These are phyloP conservation scores for Betula pendula DNA, from an alignment of 306 rosid species.

Conservation along the genomic window DNA sequence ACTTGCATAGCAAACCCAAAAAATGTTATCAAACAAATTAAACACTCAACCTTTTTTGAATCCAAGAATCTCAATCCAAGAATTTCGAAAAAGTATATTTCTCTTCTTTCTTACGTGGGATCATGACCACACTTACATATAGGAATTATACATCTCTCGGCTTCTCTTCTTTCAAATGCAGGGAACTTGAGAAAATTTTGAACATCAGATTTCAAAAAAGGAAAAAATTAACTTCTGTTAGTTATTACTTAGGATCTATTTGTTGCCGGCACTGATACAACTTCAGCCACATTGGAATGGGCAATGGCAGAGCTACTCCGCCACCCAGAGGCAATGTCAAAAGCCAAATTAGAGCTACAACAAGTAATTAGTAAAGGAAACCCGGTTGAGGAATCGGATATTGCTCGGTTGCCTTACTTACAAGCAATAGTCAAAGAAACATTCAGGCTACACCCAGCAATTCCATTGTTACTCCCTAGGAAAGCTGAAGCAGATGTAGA, in stretches of 20 bases:
- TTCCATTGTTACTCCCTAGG: conserved; percentile 52
- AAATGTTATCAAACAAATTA: no score
- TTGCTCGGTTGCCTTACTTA: conserved; percentile 40
- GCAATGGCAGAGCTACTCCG: conserved; percentile 58
- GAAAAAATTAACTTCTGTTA: not conserved
- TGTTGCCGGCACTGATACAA: conserved; percentile 58
- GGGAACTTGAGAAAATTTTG: no score
- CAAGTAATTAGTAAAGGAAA: conserved; percentile 47
- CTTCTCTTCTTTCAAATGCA: no score
- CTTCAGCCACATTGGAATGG: conserved; percentile 48
- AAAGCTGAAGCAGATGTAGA: conserved; percentile 45
- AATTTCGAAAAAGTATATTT: no score
- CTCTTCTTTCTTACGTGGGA: no score
- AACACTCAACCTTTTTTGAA: no score
- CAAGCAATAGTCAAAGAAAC: conserved; percentile 62
- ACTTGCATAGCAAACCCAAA: no score
- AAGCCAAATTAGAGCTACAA: conserved; percentile 38
- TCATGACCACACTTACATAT: no score
- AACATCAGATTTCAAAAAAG: no score
- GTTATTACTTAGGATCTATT: conserved; percentile 42
- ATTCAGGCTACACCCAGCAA: conserved; percentile 42
- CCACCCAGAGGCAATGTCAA: conserved; percentile 41
- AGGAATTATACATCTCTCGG: no score
- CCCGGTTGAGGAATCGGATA: conserved; percentile 51
- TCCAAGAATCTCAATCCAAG: no score